phyloP scores from a whole-genome alignment of 129 eudicot genomes.

The Artemisia tridentata region DNA sequence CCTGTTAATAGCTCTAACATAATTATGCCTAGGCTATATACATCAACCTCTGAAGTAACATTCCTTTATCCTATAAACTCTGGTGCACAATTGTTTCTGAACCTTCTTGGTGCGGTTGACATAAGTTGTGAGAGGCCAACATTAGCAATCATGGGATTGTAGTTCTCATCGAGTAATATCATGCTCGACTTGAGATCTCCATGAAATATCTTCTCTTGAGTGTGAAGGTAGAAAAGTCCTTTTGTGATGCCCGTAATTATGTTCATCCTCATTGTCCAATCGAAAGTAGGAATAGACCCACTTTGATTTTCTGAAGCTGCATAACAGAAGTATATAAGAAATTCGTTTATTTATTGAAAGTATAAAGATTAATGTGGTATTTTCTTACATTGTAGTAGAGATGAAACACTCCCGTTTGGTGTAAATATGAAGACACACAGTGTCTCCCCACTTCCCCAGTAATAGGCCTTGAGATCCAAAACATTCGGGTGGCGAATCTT shows the following conservation, averaged over 20 bases:
- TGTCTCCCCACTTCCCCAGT: slow-evolving; percentile 61
- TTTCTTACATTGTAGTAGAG: slow-evolving; percentile 48
- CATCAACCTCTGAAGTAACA: slow-evolving; percentile 54
- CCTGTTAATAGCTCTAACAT: slow-evolving; percentile 57
- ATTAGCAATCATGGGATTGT: slow-evolving; percentile 44
- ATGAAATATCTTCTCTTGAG: slow-evolving; percentile 44
- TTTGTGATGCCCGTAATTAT: slow-evolving; percentile 47
- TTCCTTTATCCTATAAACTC: slow-evolving; percentile 47
- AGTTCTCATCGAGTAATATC: slow-evolving; percentile 47
- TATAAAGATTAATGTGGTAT: neutral
- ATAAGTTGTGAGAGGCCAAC: slow-evolving; percentile 52
- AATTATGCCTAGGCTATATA: slow-evolving; percentile 61
- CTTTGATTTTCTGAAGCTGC: slow-evolving; percentile 39
- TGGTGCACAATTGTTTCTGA: slow-evolving; percentile 57
- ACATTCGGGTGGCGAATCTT: slow-evolving; percentile 60
- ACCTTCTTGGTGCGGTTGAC: slow-evolving; percentile 22
- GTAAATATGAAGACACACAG: slow-evolving; percentile 55
- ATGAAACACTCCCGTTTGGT: slow-evolving; percentile 50
- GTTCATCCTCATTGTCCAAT: slow-evolving; percentile 45
- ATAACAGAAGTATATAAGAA: neutral
- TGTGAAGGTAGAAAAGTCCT: slow-evolving; percentile 63
- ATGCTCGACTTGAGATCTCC: slow-evolving; percentile 64
- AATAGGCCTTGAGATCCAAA: slow-evolving; percentile 57
- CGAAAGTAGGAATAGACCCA: slow-evolving; percentile 36
- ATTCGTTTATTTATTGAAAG: slow-evolving; percentile 11